Evolutionary conservation across 2,329 filamentous ascomycete species (phyloP).

Genomic region (Hansfordia pulvinata): DNA sequence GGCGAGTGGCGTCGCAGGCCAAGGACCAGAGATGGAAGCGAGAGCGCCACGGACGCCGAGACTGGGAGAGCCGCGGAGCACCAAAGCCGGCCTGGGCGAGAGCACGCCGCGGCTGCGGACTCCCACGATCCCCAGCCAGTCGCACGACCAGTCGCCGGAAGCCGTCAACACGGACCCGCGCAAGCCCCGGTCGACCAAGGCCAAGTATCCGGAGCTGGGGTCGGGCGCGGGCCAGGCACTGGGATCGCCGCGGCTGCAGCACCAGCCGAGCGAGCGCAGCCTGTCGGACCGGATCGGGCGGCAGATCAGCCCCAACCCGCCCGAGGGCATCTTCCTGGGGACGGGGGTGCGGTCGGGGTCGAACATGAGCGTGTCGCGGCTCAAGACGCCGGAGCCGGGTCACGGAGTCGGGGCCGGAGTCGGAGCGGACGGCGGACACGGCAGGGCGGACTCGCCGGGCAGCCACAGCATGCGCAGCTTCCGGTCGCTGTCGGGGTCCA

Average conservation of each 20-base stretch:
- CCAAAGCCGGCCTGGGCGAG: not conserved
- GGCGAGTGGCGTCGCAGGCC: constrained; percentile 17
- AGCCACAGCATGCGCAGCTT: constrained; percentile 40
- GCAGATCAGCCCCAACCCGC: constrained; percentile 9
- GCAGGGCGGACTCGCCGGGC: too few relatives aligned
- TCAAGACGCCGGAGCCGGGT: constrained; percentile 40
- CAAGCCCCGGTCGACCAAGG: not conserved
- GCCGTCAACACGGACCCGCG: not conserved
- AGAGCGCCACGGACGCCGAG: too few relatives aligned
- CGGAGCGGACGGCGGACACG: constrained; percentile 54
- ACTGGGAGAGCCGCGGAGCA: not conserved
- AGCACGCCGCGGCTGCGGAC: not conserved
- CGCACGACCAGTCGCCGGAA: not conserved
- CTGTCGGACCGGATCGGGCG: constrained; percentile 22
- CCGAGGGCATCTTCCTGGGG: constrained; percentile 5
- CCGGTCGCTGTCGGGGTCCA: constrained; percentile 34
- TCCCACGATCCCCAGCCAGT: not conserved
- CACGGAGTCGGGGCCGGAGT: too few relatives aligned
- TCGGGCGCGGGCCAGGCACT: constrained; percentile 6
- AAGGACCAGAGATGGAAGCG: not conserved
- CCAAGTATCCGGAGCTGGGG: constrained; percentile 1
- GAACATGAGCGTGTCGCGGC: constrained; percentile 38
- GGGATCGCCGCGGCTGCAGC: constrained; percentile 3
- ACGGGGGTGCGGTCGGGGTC: constrained; percentile 32
- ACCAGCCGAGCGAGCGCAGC: constrained; percentile 17